Conservation (phyloP, 2,329 filamentous ascomycete species). For the Xylariaceae sp. region DNA sequence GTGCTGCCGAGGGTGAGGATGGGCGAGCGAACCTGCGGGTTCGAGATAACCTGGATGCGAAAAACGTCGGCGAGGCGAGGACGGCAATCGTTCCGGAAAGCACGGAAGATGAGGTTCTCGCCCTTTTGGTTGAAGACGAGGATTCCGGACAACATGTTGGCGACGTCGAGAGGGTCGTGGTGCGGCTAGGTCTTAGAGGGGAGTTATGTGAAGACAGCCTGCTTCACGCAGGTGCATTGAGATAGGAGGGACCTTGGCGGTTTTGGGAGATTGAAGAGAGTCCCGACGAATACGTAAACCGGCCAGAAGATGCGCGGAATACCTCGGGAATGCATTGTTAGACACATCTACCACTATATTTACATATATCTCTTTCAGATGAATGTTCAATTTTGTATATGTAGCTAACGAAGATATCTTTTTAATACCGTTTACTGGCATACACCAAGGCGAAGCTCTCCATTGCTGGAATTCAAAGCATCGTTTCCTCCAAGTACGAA, state of each 20-base stretch:
- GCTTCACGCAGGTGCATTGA: neutral
- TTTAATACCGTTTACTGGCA: neutral
- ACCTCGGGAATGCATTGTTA: neutral
- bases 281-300: neutral
- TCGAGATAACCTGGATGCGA: slow-evolving; percentile 98
- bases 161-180: slow-evolving; percentile 17
- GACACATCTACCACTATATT: neutral
- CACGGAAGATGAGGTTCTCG: slow-evolving; percentile 98
- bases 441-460: neutral
- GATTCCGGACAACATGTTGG: slow-evolving; percentile 88
- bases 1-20: slow-evolving; percentile 96
- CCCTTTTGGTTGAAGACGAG: slow-evolving; percentile 99
- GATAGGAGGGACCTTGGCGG: slow-evolving; percentile 1
- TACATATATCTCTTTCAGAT: neutral
- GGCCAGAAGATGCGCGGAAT: no score
- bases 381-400: no score
- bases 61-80: slow-evolving; percentile 97
- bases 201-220: neutral
- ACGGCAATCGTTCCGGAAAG: slow-evolving; percentile 97
- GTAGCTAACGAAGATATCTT: no score
- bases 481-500: no score
- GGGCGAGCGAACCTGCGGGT: slow-evolving; percentile 92
- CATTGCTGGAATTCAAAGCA: no score
- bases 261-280: neutral
- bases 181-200: neutral